These are phyloP conservation scores for barrel medic (Medicago truncatula) DNA, from an alignment of 306 rosid genomes.

Conservation along the genomic window MtrunA17r5.0-ANR NC_053045.1:35115501-35116000, in stretches of 20 bases:
- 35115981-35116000: background rate
- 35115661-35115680: no score
- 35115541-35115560: background rate
- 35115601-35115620: background rate
- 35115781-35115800: background rate
- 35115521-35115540: no score
- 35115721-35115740: background rate
- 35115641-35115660: no score
- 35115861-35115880: background rate
- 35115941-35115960: background rate
- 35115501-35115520: constrained; percentile 82
- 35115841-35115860: background rate
- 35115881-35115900: background rate
- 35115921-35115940: no score
- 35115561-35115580: background rate
- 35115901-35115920: background rate
- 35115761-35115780: background rate
- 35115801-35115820: background rate
- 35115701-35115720: background rate
- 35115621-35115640: no score
- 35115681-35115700: background rate
- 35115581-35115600: background rate
- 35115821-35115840: background rate
- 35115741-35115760: background rate
- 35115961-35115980: background rate